Evolutionary conservation across 2,329 filamentous ascomycete genomes (phyloP), one percentile per base, ranked within the genome.

Genomic region (Arthroderma sp.): DNA sequence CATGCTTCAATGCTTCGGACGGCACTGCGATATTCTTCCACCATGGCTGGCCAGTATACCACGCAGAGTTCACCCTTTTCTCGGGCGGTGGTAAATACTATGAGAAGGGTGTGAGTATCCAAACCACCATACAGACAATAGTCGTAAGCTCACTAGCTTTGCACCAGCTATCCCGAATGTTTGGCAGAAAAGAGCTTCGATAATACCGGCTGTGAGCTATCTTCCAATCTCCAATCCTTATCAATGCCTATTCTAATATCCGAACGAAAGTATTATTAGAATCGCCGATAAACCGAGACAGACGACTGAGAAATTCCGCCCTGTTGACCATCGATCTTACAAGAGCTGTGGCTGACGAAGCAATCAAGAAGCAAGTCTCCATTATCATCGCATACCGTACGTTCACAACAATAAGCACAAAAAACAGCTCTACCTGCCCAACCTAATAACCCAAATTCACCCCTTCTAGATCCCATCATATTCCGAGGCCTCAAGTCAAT

Each of bases 301-400:
- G 69, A 34, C 68, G 71, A 45, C 74, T 77, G 52, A 75, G 68
- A 53, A 82, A 82, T 62, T 80, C 78, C 1, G 80, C 80, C 41
- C 74, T 95, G 43, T 73, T 94, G 41, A 88, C 91, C 5, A 86
- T 95, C 55, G 91, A 98, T 63, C 75, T 98, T 50, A 96, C 89
- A 2, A 82, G 79, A 53, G 79, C 80, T 9, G 91, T 98, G 29
- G 88, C 85, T 22, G 80, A 93, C 49, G 91, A 98, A 66, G 91
- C 91, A 42, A 86, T 98, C 49, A 66, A 72, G 31, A 75, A 82
- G 48, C 76, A 78, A 34, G 84, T 79, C 50, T 86, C 82, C 5
- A 77, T 94, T 49, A 78, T 98, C 43, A 74, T 98, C 46, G 83
- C 86, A 57, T 98, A 98, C 63, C 91, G 86, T 93, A 67, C 56